phyloP scores from a whole-genome alignment of 2,329 filamentous ascomycete genomes.

The Fusarium sp. region DNA sequence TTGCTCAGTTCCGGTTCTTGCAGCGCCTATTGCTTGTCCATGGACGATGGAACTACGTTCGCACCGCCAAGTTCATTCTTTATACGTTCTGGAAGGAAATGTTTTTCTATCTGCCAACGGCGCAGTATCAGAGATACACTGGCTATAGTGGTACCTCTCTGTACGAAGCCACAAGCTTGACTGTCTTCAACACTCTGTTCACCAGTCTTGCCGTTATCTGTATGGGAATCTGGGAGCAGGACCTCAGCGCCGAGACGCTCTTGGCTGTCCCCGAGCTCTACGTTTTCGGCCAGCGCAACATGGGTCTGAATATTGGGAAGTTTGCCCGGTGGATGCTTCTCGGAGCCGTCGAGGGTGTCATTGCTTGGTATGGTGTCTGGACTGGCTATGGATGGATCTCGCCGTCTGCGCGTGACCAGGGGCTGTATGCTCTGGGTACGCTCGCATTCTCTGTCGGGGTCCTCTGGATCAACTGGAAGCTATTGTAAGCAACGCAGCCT shows the following conservation, averaged over 20 bases:
- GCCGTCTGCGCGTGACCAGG: slow-evolving; percentile 70
- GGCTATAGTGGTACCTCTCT: slow-evolving; percentile 93
- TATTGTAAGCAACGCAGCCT: slow-evolving; percentile 71
- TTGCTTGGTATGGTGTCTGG: slow-evolving; percentile 77
- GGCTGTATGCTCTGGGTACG: slow-evolving; percentile 79
- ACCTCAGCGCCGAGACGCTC: slow-evolving; percentile 83
- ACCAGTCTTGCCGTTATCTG: slow-evolving; percentile 91
- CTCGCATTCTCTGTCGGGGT: slow-evolving; percentile 79
- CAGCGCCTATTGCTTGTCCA: slow-evolving; percentile 86
- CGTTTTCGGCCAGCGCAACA: slow-evolving; percentile 78
- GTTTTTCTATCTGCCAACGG: slow-evolving; percentile 87
- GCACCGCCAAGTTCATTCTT: slow-evolving; percentile 89
- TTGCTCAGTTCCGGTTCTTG: slow-evolving; percentile 92
- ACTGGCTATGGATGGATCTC: slow-evolving; percentile 61
- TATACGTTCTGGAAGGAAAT: slow-evolving; percentile 92
- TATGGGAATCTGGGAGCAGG: slow-evolving; percentile 91
- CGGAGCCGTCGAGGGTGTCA: slow-evolving; percentile 77
- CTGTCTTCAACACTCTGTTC: slow-evolving; percentile 94
- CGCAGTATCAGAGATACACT: slow-evolving; percentile 83
- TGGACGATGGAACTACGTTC: slow-evolving; percentile 89
- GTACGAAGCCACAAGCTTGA: slow-evolving; percentile 88
- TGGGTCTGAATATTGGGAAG: slow-evolving; percentile 78
- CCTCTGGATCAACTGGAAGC: slow-evolving; percentile 79
- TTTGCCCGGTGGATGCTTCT: slow-evolving; percentile 84
- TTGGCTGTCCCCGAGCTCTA: slow-evolving; percentile 95